Evolutionary conservation across 2,329 filamentous ascomycete genomes (phyloP).

Genomic region (Scedosporium apiospermum): DNA sequence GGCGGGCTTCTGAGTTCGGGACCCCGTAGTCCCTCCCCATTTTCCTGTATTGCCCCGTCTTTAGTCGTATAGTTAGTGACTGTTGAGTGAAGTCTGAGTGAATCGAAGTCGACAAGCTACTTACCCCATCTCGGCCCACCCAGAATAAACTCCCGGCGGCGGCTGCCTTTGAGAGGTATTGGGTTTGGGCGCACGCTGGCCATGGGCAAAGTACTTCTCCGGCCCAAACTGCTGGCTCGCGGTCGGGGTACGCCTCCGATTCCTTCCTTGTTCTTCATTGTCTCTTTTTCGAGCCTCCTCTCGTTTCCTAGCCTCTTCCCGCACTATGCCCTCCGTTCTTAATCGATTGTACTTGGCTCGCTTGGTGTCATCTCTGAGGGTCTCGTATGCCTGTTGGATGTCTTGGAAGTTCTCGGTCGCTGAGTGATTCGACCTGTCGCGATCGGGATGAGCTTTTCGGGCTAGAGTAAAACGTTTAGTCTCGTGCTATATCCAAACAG

Average conservation of each 20-base stretch:
- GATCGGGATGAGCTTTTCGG: conserved; percentile 78
- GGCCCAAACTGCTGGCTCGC: neutral
- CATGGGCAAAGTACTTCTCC: conserved; percentile 5
- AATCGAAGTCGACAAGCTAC: neutral
- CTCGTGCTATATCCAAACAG: neutral
- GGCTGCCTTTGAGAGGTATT: neutral
- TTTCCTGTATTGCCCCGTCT: conserved; percentile 4
- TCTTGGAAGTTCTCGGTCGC: conserved; percentile 77
- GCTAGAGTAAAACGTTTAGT: conserved; percentile 34
- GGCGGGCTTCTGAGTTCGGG: conserved; percentile 1
- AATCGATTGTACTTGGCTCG: conserved; percentile 45
- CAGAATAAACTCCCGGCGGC: neutral
- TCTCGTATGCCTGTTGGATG: conserved; percentile 78
- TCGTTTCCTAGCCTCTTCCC: conserved; percentile 51
- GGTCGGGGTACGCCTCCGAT: neutral
- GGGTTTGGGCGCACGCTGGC: neutral
- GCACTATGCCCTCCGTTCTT: conserved; percentile 42
- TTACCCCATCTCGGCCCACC: conserved; percentile 6
- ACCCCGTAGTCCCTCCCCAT: neutral
- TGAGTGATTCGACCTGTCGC: conserved; percentile 72
- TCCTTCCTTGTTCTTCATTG: neutral
- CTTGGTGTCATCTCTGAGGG: conserved; percentile 44
- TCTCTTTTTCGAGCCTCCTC: conserved; percentile 17
- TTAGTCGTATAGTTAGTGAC: neutral
- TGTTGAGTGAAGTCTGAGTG: too few relatives aligned